Percentiles rank a stretch among this genome's conserved stretches.
Evolutionary conservation across 805 yeast species (phyloP).

Genomic region (Candida nitratophila): DNA sequence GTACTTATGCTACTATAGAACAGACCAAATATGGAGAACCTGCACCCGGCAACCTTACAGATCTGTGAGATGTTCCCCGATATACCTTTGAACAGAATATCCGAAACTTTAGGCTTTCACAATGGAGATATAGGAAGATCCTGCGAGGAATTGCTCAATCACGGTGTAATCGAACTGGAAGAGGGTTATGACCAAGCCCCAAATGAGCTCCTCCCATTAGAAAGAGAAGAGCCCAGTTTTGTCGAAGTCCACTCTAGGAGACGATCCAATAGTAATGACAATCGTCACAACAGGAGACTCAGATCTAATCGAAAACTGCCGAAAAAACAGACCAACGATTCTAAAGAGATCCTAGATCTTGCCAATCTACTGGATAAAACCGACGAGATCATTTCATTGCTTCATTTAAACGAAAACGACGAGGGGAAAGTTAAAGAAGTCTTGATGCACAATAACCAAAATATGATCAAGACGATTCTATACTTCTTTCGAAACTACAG

Average conservation of each 20-base stretch:
- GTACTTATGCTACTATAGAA: no score
- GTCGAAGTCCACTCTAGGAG: background rate
- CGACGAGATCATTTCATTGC: conserved; percentile 5
- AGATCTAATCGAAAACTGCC: background rate
- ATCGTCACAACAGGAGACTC: background rate
- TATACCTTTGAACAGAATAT: conserved; percentile 23
- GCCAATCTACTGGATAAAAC: conserved; percentile 7
- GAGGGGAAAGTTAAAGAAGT: conserved; percentile 7
- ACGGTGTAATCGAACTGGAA: conserved; percentile 8
- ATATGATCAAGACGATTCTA: conserved; percentile 8
- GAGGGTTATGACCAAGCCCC: conserved; percentile 11
- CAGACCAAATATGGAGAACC: no score
- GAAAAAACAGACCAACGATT: background rate
- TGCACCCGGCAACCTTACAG: conserved; percentile 8
- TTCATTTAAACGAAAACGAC: conserved; percentile 1
- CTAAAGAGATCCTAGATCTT: background rate
- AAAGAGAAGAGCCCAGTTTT: background rate
- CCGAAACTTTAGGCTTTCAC: conserved; percentile 21
- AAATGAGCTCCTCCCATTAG: no score
- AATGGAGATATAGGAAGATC: conserved; percentile 26
- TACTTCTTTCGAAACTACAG: conserved; percentile 13
- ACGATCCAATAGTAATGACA: background rate
- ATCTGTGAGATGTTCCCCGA: conserved; percentile 40
- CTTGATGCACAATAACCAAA: conserved; percentile 6
- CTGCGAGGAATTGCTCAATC: conserved; percentile 22